phyloP scores from a whole-genome alignment of 192 early-diverging fungal species.

The Neocallimastix lanati region DNA sequence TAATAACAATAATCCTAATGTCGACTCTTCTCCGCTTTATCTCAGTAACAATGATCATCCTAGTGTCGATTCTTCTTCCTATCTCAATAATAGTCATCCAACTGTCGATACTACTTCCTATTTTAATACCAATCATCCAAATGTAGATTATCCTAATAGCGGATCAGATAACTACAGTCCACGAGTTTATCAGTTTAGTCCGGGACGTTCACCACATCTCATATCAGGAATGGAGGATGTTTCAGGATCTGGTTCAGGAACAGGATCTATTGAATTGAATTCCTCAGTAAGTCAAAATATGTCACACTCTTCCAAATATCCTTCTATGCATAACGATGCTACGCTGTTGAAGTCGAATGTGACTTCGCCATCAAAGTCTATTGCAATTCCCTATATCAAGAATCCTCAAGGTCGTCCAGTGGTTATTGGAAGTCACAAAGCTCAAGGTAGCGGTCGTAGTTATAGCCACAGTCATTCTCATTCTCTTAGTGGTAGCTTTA shows the following conservation, averaged over 20 bases:
- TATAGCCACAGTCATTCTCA: not conserved
- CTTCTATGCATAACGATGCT: too few species aligned
- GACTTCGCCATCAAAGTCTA: not conserved
- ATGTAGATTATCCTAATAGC: not conserved
- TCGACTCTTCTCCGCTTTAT: too few species aligned
- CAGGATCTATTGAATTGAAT: not conserved
- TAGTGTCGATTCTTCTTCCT: not conserved
- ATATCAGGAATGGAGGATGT: not conserved
- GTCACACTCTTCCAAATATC: not conserved
- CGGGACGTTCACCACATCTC: not conserved
- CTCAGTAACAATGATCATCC: not conserved
- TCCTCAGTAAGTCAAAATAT: not conserved
- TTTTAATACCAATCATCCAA: not conserved
- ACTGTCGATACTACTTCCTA: too few species aligned
- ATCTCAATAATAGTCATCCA: too few species aligned
- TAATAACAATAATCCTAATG: too few species aligned
- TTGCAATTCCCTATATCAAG: not conserved
- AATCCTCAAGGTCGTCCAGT: not conserved
- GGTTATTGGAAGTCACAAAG: not conserved
- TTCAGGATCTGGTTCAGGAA: not conserved
- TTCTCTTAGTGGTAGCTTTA: not conserved
- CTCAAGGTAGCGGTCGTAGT: not conserved
- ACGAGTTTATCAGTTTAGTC: not conserved
- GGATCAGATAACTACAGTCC: too few species aligned
- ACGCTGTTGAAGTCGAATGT: not conserved